A percentile compares a stretch with the other conserved stretches of the same genome.
These are phyloP conservation scores for Tarenaya hassleriana DNA, from an alignment of 345 rosid species.

Conservation along the genomic window DNA sequence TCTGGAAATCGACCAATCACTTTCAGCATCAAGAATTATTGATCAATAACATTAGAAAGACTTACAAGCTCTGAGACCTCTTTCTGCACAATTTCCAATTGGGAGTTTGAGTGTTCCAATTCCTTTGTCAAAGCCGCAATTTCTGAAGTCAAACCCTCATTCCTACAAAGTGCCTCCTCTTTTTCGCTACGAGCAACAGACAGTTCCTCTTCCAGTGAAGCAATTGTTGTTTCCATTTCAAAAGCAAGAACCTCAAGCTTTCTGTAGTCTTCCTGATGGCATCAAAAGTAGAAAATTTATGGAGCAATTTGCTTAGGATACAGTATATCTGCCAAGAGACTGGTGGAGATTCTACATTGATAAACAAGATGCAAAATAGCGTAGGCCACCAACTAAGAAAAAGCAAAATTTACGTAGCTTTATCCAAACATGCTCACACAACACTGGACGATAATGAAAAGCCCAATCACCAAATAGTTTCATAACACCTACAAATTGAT, in stretches of 20 bases:
- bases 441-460: constrained; percentile 7
- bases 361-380: constrained; percentile 13
- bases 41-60: constrained; percentile 13
- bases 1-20: constrained; percentile 7
- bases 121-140: constrained; percentile 43
- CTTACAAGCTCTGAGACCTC: constrained; percentile 55
- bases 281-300: constrained; percentile 17
- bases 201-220: constrained; percentile 71
- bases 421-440: constrained; percentile 14
- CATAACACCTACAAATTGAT: constrained; percentile 1
- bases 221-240: constrained; percentile 90
- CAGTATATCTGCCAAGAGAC: constrained; percentile 14
- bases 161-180: constrained; percentile 45
- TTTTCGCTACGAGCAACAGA: constrained; percentile 47
- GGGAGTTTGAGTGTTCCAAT: constrained; percentile 39
- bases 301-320: constrained; percentile 6
- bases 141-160: constrained; percentile 47
- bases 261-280: constrained; percentile 62
- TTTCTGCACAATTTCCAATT: constrained; percentile 43
- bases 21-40: constrained; percentile 9
- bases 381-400: neutral
- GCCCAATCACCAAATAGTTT: neutral
- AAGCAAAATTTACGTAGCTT: constrained; percentile 4
- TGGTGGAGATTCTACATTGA: neutral
- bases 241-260: constrained; percentile 77